Base-by-base conservation (phyloP, 768 basidiomycete genomes). In the Psilocybe cyanescens region DNA sequence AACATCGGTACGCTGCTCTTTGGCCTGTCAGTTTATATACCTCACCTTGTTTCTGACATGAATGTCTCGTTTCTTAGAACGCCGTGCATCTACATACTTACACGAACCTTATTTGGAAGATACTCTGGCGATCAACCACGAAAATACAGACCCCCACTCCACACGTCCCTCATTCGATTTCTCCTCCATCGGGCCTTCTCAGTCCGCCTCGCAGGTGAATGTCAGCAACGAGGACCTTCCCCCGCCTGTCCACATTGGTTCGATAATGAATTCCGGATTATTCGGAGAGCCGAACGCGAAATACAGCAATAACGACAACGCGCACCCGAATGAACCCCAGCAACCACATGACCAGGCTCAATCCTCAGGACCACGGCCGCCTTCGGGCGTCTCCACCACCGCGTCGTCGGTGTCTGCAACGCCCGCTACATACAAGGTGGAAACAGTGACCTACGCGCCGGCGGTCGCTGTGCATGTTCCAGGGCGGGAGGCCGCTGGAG, bases 161-260 rank as follows among this genome's bases (percentile, higher is more conserved):
- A 46, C 73, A 58, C 69, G 70, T 6, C 74, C 72, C 7, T 74
- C 76, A 3, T 86, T 86, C 57, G 85, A 87, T 70, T 70, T 82
- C 12, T 86, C 85, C n/a, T 90, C 89, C 1, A 75, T 91, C 63
- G 83, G 86, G 0, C 90, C 89, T n/a, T 91, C 90, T 5, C 90
- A 91, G 63, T 90, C 89, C 2, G 88, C 88, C 2, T 91, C 90
- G 16, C 88, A 92, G 72, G 78, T 81, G 53, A 75, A 91, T 72
- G 77, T 81, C 53, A 74, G 75, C 48, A 59, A 70, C 24, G 55
- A 68, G 8, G 55, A 62, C 16, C 30, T 54, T 16, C 65, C 51
- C 58, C 57, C 59, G n/a, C 66, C 55, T 2, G 37, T 65, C 9
- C 52, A 60, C 24, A 56, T 61, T 37, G 31, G 55, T 46, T 41